Evolutionary conservation across 306 rosid genomes (phyloP).

Genomic region (Vigna reflexopilosa): DNA sequence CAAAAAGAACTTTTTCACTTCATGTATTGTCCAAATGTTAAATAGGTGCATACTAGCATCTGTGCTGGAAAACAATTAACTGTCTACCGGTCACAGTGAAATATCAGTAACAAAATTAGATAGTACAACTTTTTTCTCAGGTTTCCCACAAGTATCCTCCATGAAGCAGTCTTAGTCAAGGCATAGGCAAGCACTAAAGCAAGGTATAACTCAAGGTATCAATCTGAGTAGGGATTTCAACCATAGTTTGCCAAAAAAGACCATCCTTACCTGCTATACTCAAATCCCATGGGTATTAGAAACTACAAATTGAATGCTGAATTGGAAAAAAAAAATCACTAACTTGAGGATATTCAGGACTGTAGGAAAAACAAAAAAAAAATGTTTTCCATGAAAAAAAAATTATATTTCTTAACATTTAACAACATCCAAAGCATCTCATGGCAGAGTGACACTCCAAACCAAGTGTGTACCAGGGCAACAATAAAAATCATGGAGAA

Average conservation of each 20-base stretch:
- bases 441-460: constrained; percentile 8
- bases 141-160: neutral
- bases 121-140: neutral
- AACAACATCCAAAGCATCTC: constrained; percentile 8
- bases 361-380: neutral
- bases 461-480: neutral
- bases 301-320: neutral
- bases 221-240: neutral
- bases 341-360: too few species aligned
- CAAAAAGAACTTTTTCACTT: neutral
- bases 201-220: too few species aligned
- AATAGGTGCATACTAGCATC: constrained; percentile 1
- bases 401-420: neutral
- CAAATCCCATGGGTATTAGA: neutral
- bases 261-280: too few species aligned
- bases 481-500: neutral
- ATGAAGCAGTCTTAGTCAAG: neutral
- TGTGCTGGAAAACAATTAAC: constrained; percentile 19
- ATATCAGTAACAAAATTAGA: neutral
- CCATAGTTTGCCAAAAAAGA: neutral
- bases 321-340: too few species aligned
- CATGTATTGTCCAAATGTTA: constrained; percentile 32
- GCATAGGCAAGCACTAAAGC: neutral
- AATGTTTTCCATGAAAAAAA: neutral
- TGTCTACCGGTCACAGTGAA: constrained; percentile 4